These are phyloP conservation scores for Penicillium robsamsonii DNA, from an alignment of 495 filamentous ascomycete species.

Conservation along the genomic window DNA sequence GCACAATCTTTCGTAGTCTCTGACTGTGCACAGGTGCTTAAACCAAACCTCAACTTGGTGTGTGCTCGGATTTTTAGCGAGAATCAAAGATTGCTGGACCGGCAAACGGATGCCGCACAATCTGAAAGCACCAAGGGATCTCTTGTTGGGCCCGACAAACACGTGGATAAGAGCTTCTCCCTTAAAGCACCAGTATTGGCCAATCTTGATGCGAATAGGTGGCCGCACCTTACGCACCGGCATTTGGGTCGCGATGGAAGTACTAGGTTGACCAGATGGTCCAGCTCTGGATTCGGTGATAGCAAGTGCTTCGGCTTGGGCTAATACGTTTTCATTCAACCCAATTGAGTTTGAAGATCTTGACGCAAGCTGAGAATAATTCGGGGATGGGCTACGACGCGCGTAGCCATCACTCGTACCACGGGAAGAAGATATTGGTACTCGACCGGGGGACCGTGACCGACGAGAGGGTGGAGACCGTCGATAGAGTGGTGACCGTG, in stretches of 20 bases:
- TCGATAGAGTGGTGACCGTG: not conserved
- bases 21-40: slow-evolving; percentile 33
- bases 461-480: not conserved
- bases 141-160: slow-evolving; percentile 38
- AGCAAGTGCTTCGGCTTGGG: not conserved
- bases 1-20: slow-evolving; percentile 39
- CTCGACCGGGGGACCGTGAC: not conserved
- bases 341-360: not conserved
- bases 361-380: not conserved
- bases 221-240: not conserved
- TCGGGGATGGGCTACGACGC: not conserved
- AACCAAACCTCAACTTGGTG: slow-evolving; percentile 39
- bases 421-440: not conserved
- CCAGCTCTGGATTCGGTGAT: not conserved
- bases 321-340: not conserved
- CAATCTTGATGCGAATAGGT: not conserved
- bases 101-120: slow-evolving; percentile 34
- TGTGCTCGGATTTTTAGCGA: not conserved
- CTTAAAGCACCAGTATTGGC: slow-evolving; percentile 18
- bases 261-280: not conserved
- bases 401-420: not conserved
- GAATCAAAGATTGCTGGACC: slow-evolving; percentile 21
- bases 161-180: slow-evolving; percentile 29
- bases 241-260: not conserved
- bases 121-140: slow-evolving; percentile 35